Percentiles rank a stretch among this genome's conserved stretches.
Evolutionary conservation across 768 basidiomycete genomes (phyloP).

Genomic region (Antrodiella citrinella): DNA sequence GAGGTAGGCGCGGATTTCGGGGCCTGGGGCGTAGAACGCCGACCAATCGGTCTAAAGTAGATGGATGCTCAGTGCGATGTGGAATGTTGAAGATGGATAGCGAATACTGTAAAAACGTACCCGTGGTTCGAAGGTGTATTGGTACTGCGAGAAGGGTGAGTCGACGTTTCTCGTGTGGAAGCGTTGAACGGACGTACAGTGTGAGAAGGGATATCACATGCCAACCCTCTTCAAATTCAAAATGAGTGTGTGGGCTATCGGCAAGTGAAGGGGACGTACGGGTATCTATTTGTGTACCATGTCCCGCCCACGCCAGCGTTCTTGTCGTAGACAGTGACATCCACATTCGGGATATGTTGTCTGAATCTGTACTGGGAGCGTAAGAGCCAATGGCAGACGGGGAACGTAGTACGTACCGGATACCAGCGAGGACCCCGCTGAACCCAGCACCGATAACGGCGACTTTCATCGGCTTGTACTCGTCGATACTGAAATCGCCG

Average conservation of each 20-base stretch:
- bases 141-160: conserved; percentile 34
- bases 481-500: conserved; percentile 9
- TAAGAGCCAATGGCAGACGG: background rate
- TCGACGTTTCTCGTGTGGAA: background rate
- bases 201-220: conserved; percentile 57
- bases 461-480: conserved; percentile 10
- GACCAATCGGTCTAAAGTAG: conserved; percentile 46
- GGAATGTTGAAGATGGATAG: background rate
- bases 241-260: background rate
- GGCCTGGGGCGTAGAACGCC: conserved; percentile 48
- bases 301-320: conserved; percentile 53
- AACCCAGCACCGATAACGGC: conserved; percentile 10
- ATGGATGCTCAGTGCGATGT: conserved; percentile 30
- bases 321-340: conserved; percentile 53
- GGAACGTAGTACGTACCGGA: conserved; percentile 4
- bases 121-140: conserved; percentile 46
- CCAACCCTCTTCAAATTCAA: conserved; percentile 32
- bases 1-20: conserved; percentile 51
- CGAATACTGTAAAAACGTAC: too few relatives aligned
- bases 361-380: conserved; percentile 30
- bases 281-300: conserved; percentile 52
- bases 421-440: conserved; percentile 10
- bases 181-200: conserved; percentile 26
- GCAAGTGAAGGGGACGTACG: conserved; percentile 33
- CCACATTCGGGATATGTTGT: conserved; percentile 44